phyloP scores from a whole-genome alignment of 345 rosid species.

The Salix arbutifolia region DNA sequence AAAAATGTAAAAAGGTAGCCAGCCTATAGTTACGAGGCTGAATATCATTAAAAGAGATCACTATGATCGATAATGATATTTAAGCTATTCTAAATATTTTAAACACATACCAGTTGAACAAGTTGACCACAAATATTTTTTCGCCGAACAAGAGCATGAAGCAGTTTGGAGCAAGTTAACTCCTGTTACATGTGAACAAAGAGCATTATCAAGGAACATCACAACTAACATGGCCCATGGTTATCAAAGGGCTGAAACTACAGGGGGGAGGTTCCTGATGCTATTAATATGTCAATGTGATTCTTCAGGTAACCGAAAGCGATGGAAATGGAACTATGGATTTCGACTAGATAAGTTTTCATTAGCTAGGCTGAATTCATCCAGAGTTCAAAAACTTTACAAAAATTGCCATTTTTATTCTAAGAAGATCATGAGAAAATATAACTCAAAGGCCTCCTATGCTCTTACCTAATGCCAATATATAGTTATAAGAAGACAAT shows the following conservation, averaged over 20 bases:
- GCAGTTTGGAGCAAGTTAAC: constrained; percentile 71
- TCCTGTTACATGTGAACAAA: constrained; percentile 40
- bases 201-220: background rate
- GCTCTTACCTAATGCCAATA: background rate
- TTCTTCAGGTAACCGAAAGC: constrained; percentile 3
- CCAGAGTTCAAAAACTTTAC: background rate
- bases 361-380: background rate
- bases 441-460: background rate
- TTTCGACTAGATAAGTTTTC: background rate
- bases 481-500: background rate
- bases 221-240: background rate
- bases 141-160: constrained; percentile 75
- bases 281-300: background rate
- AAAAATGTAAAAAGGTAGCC: background rate
- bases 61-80: background rate
- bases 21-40: background rate
- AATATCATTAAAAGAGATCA: background rate
- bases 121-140: constrained; percentile 75
- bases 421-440: background rate
- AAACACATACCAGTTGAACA: constrained; percentile 56
- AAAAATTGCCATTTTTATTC: background rate
- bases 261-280: background rate
- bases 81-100: background rate
- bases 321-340: background rate
- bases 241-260: background rate